Evolutionary conservation across 768 basidiomycete species (phyloP).

Genomic region (Boletus fagicola): DNA sequence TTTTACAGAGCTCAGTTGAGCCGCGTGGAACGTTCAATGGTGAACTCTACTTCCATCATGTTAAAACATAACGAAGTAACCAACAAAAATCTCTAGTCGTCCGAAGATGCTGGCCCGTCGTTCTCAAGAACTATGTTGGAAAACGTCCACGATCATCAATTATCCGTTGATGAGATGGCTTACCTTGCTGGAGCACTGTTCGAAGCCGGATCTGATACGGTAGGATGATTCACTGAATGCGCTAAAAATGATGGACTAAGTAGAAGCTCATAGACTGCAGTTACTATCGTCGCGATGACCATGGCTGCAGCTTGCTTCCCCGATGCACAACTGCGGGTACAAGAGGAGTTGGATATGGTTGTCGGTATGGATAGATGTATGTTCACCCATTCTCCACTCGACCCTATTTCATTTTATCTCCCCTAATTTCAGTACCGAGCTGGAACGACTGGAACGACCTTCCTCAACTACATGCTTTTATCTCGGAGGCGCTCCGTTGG

Average conservation of each 20-base stretch:
- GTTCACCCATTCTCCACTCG: too few species aligned
- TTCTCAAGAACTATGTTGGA: conserved; percentile 59
- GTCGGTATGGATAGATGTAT: too few species aligned
- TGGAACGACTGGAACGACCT: too few species aligned
- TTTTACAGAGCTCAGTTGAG: too few species aligned
- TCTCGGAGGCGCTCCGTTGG: too few species aligned
- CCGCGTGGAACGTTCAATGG: too few species aligned
- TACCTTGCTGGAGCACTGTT: conserved; percentile 61
- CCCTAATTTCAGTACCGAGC: too few species aligned
- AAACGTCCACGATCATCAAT: conserved; percentile 43
- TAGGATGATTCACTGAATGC: background rate
- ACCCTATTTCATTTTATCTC: too few species aligned
- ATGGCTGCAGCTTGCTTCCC: conserved; percentile 37
- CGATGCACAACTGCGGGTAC: conserved; percentile 43
- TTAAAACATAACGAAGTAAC: background rate
- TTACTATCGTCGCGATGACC: conserved; percentile 38
- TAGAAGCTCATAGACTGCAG: background rate
- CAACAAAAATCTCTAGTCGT: conserved; percentile 6
- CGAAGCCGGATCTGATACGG: conserved; percentile 61
- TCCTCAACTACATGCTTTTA: too few species aligned
- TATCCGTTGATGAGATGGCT: conserved; percentile 52
- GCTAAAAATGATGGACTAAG: background rate
- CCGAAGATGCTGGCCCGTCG: conserved; percentile 20
- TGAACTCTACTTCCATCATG: too few species aligned
- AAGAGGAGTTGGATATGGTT: conserved; percentile 51